Evolutionary conservation across 495 filamentous ascomycete species (phyloP).

Genomic region (Podospora appendiculata): DNA sequence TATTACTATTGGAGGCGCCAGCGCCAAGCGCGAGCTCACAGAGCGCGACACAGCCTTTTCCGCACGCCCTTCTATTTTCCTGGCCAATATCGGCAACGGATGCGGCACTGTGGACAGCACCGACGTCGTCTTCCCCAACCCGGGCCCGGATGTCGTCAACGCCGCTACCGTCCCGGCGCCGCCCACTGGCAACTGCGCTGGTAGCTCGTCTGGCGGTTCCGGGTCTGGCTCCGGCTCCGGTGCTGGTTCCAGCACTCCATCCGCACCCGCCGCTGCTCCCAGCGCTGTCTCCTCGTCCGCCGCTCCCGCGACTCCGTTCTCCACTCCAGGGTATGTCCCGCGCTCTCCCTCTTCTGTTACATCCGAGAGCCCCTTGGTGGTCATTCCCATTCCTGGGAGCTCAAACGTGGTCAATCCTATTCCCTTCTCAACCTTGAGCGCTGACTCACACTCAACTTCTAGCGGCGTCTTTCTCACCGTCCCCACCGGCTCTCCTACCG

Average conservation of each 20-base stretch:
- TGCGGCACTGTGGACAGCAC: slow-evolving; percentile 44
- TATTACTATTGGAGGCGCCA: slow-evolving; percentile 43
- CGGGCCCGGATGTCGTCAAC: slow-evolving; percentile 53
- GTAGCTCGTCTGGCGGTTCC: slow-evolving; percentile 10
- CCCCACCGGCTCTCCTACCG: background rate
- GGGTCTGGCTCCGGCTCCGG: slow-evolving; percentile 6
- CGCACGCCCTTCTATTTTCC: slow-evolving; percentile 48
- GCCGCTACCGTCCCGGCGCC: slow-evolving; percentile 18
- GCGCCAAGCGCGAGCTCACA: slow-evolving; percentile 22
- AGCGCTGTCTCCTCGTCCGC: background rate
- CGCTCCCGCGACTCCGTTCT: background rate
- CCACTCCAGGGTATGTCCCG: slow-evolving; percentile 14
- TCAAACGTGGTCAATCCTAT: background rate
- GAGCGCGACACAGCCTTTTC: slow-evolving; percentile 34
- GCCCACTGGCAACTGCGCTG: slow-evolving; percentile 16
- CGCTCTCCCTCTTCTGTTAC: background rate
- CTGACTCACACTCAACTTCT: slow-evolving; percentile 1
- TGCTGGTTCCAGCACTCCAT: slow-evolving; percentile 3
- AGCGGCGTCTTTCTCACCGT: slow-evolving; percentile 24
- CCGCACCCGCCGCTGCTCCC: background rate
- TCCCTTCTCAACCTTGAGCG: background rate
- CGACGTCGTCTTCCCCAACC: slow-evolving; percentile 64
- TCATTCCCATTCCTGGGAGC: background rate
- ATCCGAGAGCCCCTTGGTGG: background rate
- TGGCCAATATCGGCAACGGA: slow-evolving; percentile 49